A percentile compares a stretch with the other conserved stretches of the same genome.
These are phyloP conservation scores for Daldinia eschscholtzii DNA, from an alignment of 2,329 filamentous ascomycete species.

Conservation along the genomic window DNA sequence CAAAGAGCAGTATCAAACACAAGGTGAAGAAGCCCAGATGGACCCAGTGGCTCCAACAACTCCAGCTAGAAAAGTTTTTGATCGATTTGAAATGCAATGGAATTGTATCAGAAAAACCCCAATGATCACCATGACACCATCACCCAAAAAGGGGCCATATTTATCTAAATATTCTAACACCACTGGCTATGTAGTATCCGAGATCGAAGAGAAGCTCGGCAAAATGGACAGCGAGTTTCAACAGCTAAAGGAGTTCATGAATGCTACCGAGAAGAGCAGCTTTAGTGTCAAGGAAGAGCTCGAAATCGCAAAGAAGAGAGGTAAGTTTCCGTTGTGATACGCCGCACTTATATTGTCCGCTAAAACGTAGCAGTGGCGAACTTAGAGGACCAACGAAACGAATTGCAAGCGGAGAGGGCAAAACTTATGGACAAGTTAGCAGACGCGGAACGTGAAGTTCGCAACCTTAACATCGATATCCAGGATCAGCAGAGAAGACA, in stretches of 20 bases:
- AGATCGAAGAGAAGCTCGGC: slow-evolving; percentile 81
- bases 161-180: slow-evolving; percentile 82
- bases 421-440: slow-evolving; percentile 74
- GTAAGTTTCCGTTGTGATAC: slow-evolving; percentile 61
- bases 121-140: slow-evolving; percentile 55
- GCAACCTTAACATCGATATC: slow-evolving; percentile 57
- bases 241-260: slow-evolving; percentile 78
- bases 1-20: slow-evolving; percentile 18
- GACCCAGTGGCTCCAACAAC: slow-evolving; percentile 53
- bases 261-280: slow-evolving; percentile 74
- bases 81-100: slow-evolving; percentile 47
- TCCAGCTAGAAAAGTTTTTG: slow-evolving; percentile 51
- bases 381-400: slow-evolving; percentile 63
- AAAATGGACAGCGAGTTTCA: slow-evolving; percentile 81
- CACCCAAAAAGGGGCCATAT: slow-evolving; percentile 65
- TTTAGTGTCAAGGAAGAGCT: slow-evolving; percentile 80
- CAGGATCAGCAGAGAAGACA: slow-evolving; percentile 59
- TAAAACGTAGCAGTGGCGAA: slow-evolving; percentile 58
- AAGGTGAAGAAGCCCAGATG: slow-evolving; percentile 19
- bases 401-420: slow-evolving; percentile 61
- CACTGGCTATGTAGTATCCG: slow-evolving; percentile 75
- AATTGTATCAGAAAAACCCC: slow-evolving; percentile 55
- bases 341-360: slow-evolving; percentile 5
- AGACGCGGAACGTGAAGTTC: slow-evolving; percentile 68
- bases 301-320: slow-evolving; percentile 78